Evolutionary conservation across 371 early-diverging fungal genomes (phyloP).

Genomic region (Apophysomyces ossiformis): DNA sequence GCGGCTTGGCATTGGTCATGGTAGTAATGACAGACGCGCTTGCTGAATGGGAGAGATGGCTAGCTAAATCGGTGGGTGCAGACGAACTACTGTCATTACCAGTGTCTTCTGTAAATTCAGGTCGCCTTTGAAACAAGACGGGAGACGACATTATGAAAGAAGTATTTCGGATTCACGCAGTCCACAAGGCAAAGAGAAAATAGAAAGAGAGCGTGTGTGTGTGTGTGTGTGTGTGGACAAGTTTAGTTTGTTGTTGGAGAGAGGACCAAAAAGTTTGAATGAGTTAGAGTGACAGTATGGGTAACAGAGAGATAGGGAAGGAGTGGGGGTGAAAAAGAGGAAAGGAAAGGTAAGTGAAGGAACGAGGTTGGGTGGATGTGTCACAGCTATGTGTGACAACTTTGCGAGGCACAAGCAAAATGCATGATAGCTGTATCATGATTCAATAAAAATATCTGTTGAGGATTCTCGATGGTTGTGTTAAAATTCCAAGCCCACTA

Average conservation of each 20-base stretch:
- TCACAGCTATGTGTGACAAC: conserved; percentile 5
- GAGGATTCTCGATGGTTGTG: too few relatives aligned
- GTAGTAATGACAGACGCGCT: conserved; percentile 13
- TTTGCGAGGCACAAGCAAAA: background rate
- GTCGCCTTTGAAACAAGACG: conserved; percentile 3
- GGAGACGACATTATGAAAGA: background rate
- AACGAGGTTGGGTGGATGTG: conserved; percentile 7
- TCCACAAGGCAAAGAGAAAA: background rate
- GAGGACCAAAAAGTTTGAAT: too few relatives aligned
- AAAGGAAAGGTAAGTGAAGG: conserved; percentile 6
- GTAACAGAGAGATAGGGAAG: background rate
- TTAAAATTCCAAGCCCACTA: too few relatives aligned
- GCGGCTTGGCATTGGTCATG: conserved; percentile 16
- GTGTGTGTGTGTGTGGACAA: too few relatives aligned
- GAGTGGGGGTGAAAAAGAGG: background rate
- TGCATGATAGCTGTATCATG: background rate
- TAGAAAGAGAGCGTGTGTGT: background rate
- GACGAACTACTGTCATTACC: conserved; percentile 1
- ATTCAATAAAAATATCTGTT: too few relatives aligned
- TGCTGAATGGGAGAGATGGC: conserved; percentile 7
- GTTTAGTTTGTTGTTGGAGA: too few relatives aligned
- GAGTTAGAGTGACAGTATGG: conserved; percentile 2
- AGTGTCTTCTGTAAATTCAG: background rate
- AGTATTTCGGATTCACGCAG: too few relatives aligned
- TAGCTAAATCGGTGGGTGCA: background rate